Base-by-base conservation (phyloP, 2,329 filamentous ascomycete species). In the Hypoxylon rubiginosum region DNA sequence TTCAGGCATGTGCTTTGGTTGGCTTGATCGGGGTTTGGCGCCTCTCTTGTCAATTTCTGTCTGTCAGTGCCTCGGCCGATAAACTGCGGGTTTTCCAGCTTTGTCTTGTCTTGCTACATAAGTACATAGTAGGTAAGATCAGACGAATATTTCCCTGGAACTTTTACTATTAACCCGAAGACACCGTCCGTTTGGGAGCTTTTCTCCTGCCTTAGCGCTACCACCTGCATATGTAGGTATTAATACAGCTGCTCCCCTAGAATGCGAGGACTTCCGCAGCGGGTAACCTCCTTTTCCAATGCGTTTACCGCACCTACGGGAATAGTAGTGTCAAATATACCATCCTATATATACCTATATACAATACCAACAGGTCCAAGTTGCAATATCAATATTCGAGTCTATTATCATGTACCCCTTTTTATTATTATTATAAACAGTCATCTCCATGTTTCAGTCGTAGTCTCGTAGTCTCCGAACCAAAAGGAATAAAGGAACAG, bases 181-280 rank as follows among this genome's bases (percentile, higher is more conserved):
- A 66, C 51, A 68, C 63, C 66, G 64, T 69, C 62, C 51, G 55
- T 62, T 61, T 68, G 65, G 60, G 67, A 62, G 43, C 52, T 59
- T 46, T 64, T 66, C 68, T 69, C 68, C 63, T 70, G 68, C 68
- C 66, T 66, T 68, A 73, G 67, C 67, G 67, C 62, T 66, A 10
- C 65, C 64, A 69, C 67, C 57, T 66, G 64, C 60, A 67, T 67
- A 68, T 59, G 45, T 64, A 51, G 15, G 6, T 26, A 21, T 45
- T 41, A 54, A 54, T 28, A n/a, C 53, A 53, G 21, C 10, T 56
- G 17, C 46, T 57, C 48, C 46, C 59, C 48, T 57, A 56, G 7
- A 58, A 58, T 58, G 43, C 48, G 26, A 55, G 19, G 34, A 59
- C 55, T 66, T 60, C 59, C 59, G 51, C 32, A 66, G 63, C 30